Conservation (phyloP, 306 rosid genomes). For the Bauhinia variegata region DNA sequence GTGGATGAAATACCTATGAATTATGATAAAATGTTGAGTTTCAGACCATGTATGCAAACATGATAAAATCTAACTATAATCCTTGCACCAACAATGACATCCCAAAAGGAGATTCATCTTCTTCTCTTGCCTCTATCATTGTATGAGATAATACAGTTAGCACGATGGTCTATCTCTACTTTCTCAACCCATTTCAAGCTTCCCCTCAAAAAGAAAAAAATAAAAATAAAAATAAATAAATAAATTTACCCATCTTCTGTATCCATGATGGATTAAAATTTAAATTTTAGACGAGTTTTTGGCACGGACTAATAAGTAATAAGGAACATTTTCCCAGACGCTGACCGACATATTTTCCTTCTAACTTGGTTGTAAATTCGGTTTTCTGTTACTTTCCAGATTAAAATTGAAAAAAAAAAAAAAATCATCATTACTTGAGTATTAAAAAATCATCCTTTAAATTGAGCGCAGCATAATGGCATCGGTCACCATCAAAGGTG, state of each 20-base stretch:
- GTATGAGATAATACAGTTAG: neutral
- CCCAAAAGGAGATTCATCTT: too few relatives aligned
- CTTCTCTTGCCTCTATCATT: neutral
- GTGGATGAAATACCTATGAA: conserved; percentile 66
- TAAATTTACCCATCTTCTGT: neutral
- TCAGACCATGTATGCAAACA: conserved; percentile 34
- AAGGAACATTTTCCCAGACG: neutral
- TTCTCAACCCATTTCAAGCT: conserved; percentile 13
- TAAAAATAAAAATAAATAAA: too few relatives aligned
- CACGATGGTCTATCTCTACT: neutral
- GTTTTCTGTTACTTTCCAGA: neutral
- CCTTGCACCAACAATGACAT: too few relatives aligned
- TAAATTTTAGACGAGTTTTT: neutral
- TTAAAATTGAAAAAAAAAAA: neutral
- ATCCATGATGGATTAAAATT: neutral
- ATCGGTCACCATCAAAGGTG: conserved; percentile 93
- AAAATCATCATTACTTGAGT: neutral
- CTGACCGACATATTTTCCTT: neutral
- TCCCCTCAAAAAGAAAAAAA: neutral
- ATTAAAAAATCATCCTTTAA: conserved; percentile 59
- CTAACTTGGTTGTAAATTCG: neutral
- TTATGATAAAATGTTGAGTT: conserved; percentile 43
- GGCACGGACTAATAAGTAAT: too few relatives aligned
- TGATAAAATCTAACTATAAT: neutral
- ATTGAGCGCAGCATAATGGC: conserved; percentile 93